A percentile compares a stretch with the other conserved stretches of the same genome.
These are phyloP conservation scores for Glomus cerebriforme DNA, from an alignment of 192 early-diverging fungal genomes.

Conservation along the genomic window DNA sequence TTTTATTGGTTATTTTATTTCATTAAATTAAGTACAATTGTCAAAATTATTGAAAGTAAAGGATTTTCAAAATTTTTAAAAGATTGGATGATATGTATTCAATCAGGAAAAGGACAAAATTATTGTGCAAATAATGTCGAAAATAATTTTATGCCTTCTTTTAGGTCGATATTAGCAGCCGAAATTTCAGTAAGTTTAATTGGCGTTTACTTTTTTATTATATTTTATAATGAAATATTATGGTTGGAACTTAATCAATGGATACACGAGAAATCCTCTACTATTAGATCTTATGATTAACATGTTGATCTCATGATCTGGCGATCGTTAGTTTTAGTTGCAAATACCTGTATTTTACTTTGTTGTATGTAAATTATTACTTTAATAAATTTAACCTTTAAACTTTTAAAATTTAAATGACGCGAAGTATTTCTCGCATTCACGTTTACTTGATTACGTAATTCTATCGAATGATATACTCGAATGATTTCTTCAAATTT, in stretches of 20 bases:
- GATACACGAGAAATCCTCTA: neutral
- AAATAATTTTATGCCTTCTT: constrained; percentile 43
- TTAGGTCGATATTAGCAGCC: constrained; percentile 48
- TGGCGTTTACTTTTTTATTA: constrained; percentile 48
- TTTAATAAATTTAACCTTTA: too few relatives aligned
- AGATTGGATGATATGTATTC: constrained; percentile 46
- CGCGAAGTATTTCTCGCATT: too few relatives aligned
- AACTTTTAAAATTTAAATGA: too few relatives aligned
- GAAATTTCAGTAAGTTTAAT: constrained; percentile 47
- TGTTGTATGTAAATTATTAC: too few relatives aligned
- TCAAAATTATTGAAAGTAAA: too few relatives aligned
- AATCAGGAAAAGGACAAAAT: constrained; percentile 37
- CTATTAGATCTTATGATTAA: too few relatives aligned
- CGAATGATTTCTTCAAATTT: too few relatives aligned
- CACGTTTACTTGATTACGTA: too few relatives aligned
- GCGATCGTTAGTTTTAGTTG: too few relatives aligned
- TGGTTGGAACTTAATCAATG: constrained; percentile 50
- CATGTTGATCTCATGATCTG: too few relatives aligned
- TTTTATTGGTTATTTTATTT: constrained; percentile 62
- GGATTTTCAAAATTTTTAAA: constrained; percentile 26
- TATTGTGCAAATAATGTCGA: constrained; percentile 38
- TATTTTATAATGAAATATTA: constrained; percentile 49
- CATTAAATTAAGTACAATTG: constrained; percentile 37
- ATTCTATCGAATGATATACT: too few relatives aligned
- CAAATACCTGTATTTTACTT: too few relatives aligned